A percentile compares a stretch with the other conserved stretches of the same genome.
Evolutionary conservation across 345 rosid genomes (phyloP).

Genomic region (Psidium friedrichsthalianum): DNA sequence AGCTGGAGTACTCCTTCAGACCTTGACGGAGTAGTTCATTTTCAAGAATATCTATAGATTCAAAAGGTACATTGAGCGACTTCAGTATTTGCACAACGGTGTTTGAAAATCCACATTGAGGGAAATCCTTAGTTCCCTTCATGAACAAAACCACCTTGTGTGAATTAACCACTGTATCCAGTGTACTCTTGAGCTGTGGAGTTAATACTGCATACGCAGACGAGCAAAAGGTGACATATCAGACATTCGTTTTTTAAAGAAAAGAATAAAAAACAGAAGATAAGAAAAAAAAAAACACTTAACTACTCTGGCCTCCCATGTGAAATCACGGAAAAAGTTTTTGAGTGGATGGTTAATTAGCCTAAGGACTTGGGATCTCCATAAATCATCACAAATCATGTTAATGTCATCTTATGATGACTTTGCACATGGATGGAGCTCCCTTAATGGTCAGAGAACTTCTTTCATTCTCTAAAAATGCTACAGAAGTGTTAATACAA

Average conservation of each 20-base stretch:
- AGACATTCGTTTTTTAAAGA: background rate
- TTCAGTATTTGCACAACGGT: slow-evolving; percentile 84
- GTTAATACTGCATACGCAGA: slow-evolving; percentile 31
- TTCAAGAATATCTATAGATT: slow-evolving; percentile 66
- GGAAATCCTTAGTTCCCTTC: slow-evolving; percentile 88
- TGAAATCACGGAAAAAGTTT: background rate
- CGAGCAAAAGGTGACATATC: background rate
- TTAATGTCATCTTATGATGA: background rate
- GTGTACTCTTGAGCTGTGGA: slow-evolving; percentile 59
- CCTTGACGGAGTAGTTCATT: slow-evolving; percentile 84
- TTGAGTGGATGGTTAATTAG: background rate
- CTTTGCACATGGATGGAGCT: background rate
- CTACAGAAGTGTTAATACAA: background rate
- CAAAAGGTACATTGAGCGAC: slow-evolving; percentile 61
- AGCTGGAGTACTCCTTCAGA: slow-evolving; percentile 77
- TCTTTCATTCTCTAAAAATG: background rate
- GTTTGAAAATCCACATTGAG: slow-evolving; percentile 91
- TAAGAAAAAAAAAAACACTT: background rate
- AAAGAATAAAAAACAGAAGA: background rate
- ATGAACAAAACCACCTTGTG: slow-evolving; percentile 73
- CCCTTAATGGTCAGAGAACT: background rate
- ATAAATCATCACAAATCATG: background rate
- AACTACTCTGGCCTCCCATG: background rate
- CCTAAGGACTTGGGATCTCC: background rate
- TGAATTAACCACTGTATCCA: slow-evolving; percentile 66